Evolutionary conservation across 2,329 filamentous ascomycete species (phyloP).

Genomic region (Domatiomyces catenatus): DNA sequence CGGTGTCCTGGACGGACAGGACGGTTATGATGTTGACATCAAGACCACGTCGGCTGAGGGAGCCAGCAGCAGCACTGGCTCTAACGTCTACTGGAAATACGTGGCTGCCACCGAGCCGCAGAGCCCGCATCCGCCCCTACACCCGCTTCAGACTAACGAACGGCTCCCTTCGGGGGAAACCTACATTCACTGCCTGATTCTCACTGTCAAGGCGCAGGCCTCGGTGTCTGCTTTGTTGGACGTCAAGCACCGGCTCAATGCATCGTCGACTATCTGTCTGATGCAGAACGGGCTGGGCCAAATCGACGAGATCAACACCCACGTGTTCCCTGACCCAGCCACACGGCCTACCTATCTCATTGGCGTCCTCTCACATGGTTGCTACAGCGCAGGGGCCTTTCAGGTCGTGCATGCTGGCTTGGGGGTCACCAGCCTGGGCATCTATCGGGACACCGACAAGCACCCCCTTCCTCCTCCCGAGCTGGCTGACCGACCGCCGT

Average conservation of each 20-base stretch:
- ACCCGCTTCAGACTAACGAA: conserved; percentile 9
- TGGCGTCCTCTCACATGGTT: conserved; percentile 48
- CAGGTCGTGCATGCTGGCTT: conserved; percentile 42
- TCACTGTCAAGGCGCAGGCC: conserved; percentile 59
- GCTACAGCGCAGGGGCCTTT: conserved; percentile 36
- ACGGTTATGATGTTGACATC: conserved; percentile 31
- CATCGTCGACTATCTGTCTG: conserved; percentile 57
- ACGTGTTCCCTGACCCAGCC: conserved; percentile 51
- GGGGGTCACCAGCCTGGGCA: conserved; percentile 43
- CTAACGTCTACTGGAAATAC: conserved; percentile 10
- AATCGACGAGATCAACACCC: conserved; percentile 58
- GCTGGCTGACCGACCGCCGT: conserved; percentile 6
- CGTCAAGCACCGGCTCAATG: conserved; percentile 51
- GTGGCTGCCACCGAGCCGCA: conserved; percentile 6
- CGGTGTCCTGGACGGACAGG: conserved; percentile 28
- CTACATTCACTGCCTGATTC: conserved; percentile 57
- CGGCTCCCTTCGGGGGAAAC: conserved; percentile 23
- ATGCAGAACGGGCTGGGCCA: conserved; percentile 72
- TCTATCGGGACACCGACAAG: conserved; percentile 27
- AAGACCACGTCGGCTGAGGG: conserved; percentile 11
- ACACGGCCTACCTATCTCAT: conserved; percentile 61
- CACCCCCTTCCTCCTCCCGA: conserved; percentile 10
- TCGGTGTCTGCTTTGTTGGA: conserved; percentile 51
- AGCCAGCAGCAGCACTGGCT: conserved; percentile 6
- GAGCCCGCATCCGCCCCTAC: conserved; percentile 2